These are phyloP conservation scores for Chaetoceros tenuissimus DNA, from an alignment of 108 stramenopile genomes.

Conservation along the genomic window DNA sequence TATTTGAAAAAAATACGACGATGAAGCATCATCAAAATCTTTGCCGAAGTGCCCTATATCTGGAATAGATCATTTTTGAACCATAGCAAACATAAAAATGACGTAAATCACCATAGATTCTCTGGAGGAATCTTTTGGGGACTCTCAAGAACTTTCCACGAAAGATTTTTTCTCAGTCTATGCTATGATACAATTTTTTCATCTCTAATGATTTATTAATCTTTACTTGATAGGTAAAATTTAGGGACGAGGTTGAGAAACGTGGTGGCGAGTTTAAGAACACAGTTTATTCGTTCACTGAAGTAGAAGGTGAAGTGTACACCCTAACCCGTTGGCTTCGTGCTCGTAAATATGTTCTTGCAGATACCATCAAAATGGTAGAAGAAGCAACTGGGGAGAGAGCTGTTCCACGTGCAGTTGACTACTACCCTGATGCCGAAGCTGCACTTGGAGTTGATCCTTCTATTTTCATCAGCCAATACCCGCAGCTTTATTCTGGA, in stretches of 20 bases:
- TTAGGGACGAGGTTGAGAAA: slow-evolving; percentile 36
- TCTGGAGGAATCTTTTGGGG: not conserved
- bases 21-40: no score
- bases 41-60: no score
- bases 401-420: slow-evolving; percentile 38
- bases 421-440: slow-evolving; percentile 68
- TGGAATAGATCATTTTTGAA: not conserved
- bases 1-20: no score
- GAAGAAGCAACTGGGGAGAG: slow-evolving; percentile 66
- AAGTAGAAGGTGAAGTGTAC: slow-evolving; percentile 41
- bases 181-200: not conserved
- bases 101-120: not conserved
- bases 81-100: not conserved
- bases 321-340: slow-evolving; percentile 48
- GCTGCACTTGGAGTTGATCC: slow-evolving; percentile 57
- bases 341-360: slow-evolving; percentile 35
- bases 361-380: slow-evolving; percentile 73
- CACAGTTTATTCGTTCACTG: slow-evolving; percentile 45
- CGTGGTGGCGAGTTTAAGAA: slow-evolving; percentile 34
- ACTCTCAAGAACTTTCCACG: not conserved
- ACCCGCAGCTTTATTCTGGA: slow-evolving; percentile 76
- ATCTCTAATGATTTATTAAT: not conserved
- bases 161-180: not conserved
- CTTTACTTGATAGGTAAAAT: slow-evolving; percentile 25
- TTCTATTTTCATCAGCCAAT: slow-evolving; percentile 57